Percentiles rank a stretch among this genome's conserved stretches.
Conservation (phyloP, 2,329 filamentous ascomycete species). For the Thelonectria rubi region DNA sequence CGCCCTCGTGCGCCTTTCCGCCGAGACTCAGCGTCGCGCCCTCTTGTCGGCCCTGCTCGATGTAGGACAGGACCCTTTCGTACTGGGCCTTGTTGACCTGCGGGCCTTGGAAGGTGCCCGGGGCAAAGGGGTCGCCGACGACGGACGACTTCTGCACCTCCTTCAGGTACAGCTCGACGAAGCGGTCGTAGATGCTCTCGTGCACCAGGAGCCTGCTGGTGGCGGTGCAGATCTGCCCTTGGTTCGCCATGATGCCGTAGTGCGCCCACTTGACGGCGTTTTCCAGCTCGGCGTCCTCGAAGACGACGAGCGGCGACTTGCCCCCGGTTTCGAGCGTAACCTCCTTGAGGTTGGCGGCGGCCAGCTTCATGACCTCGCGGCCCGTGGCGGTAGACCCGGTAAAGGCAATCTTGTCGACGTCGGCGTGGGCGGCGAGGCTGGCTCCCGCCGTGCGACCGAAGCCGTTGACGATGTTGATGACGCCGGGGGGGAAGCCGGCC, state of each 20-base stretch:
- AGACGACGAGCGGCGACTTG: conserved; percentile 71
- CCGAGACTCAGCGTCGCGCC: conserved; percentile 4
- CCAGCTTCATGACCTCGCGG: conserved; percentile 79
- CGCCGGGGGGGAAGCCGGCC: conserved; percentile 80
- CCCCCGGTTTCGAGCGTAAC: conserved; percentile 74
- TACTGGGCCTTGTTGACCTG: conserved; percentile 77
- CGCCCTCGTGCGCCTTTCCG: neutral
- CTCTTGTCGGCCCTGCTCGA: conserved; percentile 71
- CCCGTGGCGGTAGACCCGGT: conserved; percentile 79
- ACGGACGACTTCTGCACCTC: neutral
- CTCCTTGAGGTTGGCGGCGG: conserved; percentile 63
- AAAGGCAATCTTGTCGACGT: conserved; percentile 81
- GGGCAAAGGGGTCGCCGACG: conserved; percentile 75
- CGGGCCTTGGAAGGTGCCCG: conserved; percentile 76
- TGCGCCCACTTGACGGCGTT: conserved; percentile 70
- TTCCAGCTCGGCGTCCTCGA: conserved; percentile 71
- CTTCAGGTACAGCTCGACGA: conserved; percentile 70
- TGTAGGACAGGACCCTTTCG: conserved; percentile 74
- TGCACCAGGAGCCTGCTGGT: conserved; percentile 73
- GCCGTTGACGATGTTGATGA: conserved; percentile 80
- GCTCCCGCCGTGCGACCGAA: conserved; percentile 73
- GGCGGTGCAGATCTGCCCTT: conserved; percentile 72
- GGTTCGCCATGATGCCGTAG: conserved; percentile 65
- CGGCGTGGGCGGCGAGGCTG: conserved; percentile 72
- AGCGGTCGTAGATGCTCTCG: conserved; percentile 67